These are phyloP conservation scores for Microbotryum lychnidis-dioicae DNA, from an alignment of 1,284 basidiomycete genomes.

Conservation along the genomic window DNA sequence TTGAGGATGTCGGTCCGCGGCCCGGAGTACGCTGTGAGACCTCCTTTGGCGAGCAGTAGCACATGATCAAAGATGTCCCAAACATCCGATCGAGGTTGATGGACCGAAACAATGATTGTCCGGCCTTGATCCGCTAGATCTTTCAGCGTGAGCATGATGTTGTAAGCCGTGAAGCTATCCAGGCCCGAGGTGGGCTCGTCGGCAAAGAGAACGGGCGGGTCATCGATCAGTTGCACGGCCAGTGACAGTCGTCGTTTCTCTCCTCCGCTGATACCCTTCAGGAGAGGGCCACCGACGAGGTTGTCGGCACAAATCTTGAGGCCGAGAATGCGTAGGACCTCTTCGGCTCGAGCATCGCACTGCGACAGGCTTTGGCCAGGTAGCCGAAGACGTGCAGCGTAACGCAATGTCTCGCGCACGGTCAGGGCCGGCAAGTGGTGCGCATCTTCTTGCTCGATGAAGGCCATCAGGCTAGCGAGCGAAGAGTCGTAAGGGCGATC, in stretches of 20 bases:
- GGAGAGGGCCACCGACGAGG: conserved; percentile 45
- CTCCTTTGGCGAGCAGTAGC: conserved; percentile 48
- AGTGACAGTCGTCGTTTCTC: conserved; percentile 51
- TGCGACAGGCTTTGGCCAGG: conserved; percentile 42
- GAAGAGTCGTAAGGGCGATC: conserved; percentile 35
- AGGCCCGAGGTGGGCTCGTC: conserved; percentile 44
- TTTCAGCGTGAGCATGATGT: conserved; percentile 44
- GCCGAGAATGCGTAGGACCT: conserved; percentile 46
- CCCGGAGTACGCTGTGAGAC: conserved; percentile 42
- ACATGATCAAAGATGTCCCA: conserved; percentile 45
- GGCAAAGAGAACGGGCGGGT: conserved; percentile 46
- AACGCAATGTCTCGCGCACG: conserved; percentile 46
- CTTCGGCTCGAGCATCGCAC: conserved; percentile 47
- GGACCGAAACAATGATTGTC: conserved; percentile 50
- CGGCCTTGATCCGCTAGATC: conserved; percentile 48
- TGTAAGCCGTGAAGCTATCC: conserved; percentile 47
- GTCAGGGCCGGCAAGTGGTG: conserved; percentile 47
- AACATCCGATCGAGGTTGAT: conserved; percentile 51
- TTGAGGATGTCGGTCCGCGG: conserved; percentile 36
- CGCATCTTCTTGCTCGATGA: conserved; percentile 50
- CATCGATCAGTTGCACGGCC: conserved; percentile 48
- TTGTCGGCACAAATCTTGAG: conserved; percentile 49
- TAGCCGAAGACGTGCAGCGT: conserved; percentile 48
- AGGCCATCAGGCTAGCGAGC: conserved; percentile 43
- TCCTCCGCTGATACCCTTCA: conserved; percentile 48